Evolutionary conservation across 2,329 filamentous ascomycete genomes (phyloP).

Genomic region (Mycocentrospora acerina): DNA sequence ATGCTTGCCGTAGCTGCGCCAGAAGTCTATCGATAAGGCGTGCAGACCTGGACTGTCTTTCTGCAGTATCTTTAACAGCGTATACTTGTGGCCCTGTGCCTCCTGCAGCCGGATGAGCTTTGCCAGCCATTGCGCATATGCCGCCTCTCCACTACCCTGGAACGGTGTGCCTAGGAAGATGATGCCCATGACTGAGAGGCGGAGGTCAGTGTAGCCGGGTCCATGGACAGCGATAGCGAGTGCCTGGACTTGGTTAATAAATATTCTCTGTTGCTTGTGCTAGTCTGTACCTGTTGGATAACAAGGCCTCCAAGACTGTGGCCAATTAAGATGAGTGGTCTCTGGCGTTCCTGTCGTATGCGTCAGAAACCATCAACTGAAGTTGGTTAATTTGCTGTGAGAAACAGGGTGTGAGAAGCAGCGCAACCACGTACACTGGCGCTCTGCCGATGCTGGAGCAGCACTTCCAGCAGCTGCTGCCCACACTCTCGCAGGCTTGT

Average conservation of each 20-base stretch:
- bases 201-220: neutral
- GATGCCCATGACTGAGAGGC: neutral
- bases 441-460: neutral
- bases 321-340: neutral
- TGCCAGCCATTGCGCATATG: neutral
- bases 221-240: neutral
- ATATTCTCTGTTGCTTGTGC: neutral
- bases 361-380: neutral
- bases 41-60: neutral
- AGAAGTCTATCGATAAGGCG: neutral
- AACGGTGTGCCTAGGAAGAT: neutral
- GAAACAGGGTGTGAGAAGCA: neutral
- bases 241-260: neutral
- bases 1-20: constrained; percentile 1
- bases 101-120: neutral
- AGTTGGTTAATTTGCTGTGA: neutral
- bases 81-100: neutral
- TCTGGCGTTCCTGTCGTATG: neutral
- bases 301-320: neutral
- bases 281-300: neutral
- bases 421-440: neutral
- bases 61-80: neutral
- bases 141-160: neutral
- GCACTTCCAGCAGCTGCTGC: neutral
- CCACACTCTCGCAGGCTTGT: neutral